These are phyloP conservation scores for Trichothecium sympodiale DNA, from an alignment of 2,329 filamentous ascomycete genomes.

Conservation along the genomic window DNA sequence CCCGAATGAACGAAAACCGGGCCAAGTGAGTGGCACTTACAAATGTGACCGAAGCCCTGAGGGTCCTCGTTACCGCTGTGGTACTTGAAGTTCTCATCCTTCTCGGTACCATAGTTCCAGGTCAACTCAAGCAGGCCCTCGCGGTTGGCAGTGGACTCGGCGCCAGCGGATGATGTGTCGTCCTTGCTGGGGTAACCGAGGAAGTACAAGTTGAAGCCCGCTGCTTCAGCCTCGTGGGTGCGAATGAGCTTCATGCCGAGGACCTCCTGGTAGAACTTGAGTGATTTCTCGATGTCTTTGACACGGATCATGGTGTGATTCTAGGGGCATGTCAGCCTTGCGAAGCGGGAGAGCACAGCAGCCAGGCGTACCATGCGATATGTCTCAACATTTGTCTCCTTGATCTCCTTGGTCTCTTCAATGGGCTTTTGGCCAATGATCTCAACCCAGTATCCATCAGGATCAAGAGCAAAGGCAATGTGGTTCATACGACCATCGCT, in stretches of 20 bases:
- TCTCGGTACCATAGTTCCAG: slow-evolving; percentile 77
- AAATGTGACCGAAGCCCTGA: slow-evolving; percentile 91
- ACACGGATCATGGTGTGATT: slow-evolving; percentile 94
- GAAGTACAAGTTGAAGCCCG: slow-evolving; percentile 86
- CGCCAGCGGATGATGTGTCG: slow-evolving; percentile 26
- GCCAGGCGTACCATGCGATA: slow-evolving; percentile 54
- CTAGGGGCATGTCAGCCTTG: slow-evolving; percentile 24
- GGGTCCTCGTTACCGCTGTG: slow-evolving; percentile 88
- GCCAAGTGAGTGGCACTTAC: slow-evolving; percentile 34
- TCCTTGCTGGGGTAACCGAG: slow-evolving; percentile 61
- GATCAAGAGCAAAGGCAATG: slow-evolving; percentile 85
- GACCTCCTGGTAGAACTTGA: slow-evolving; percentile 74
- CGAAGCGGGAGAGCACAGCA: neutral
- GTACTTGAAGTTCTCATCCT: slow-evolving; percentile 72
- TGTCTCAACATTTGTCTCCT: slow-evolving; percentile 58
- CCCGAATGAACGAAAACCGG: neutral
- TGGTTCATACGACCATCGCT: slow-evolving; percentile 76
- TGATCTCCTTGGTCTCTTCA: slow-evolving; percentile 61
- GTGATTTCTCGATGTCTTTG: slow-evolving; percentile 64
- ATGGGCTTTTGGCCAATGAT: slow-evolving; percentile 62
- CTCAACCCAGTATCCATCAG: slow-evolving; percentile 82
- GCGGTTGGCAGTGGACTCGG: slow-evolving; percentile 47
- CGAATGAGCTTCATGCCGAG: slow-evolving; percentile 80
- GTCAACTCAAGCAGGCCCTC: slow-evolving; percentile 88
- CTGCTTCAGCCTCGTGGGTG: slow-evolving; percentile 56